These are phyloP conservation scores for Nakaseomyces sp. DNA, from an alignment of 1,139 yeast species.

Conservation along the genomic window DNA sequence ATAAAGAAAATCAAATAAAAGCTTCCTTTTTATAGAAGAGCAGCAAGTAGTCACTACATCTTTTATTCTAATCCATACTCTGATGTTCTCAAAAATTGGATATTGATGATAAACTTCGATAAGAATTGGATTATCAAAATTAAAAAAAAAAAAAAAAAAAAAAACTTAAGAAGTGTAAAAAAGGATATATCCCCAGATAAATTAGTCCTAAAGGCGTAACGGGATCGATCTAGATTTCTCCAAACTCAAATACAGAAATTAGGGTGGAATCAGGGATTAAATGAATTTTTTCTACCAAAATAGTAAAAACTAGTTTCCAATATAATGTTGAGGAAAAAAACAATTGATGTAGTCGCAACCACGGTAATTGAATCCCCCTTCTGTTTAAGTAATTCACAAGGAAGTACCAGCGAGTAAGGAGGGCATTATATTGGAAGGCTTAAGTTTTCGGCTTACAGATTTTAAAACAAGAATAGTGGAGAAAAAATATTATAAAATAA, in stretches of 20 bases:
- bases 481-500: not conserved
- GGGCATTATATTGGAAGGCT: slow-evolving; percentile 8
- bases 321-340: slow-evolving; percentile 11
- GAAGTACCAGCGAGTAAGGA: not conserved
- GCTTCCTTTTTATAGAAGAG: too few relatives aligned
- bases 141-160: too few relatives aligned
- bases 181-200: slow-evolving; percentile 6
- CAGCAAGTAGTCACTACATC: too few relatives aligned
- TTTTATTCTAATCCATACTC: too few relatives aligned
- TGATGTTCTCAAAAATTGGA: too few relatives aligned
- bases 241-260: slow-evolving; percentile 11
- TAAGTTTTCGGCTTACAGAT: slow-evolving; percentile 4
- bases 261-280: slow-evolving; percentile 7
- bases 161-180: too few relatives aligned
- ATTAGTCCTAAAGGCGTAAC: slow-evolving; percentile 5
- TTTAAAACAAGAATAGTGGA: slow-evolving; percentile 8
- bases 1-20: too few relatives aligned
- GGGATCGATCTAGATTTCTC: slow-evolving; percentile 7
- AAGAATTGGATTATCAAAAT: too few relatives aligned
- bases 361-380: slow-evolving; percentile 9
- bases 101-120: too few relatives aligned
- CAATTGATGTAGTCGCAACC: slow-evolving; percentile 15
- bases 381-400: not conserved
- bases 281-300: slow-evolving; percentile 10
- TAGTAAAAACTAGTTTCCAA: slow-evolving; percentile 14